Conservation (phyloP, 352 stramenopile species). For the Phytophthora boehmeriae region DNA sequence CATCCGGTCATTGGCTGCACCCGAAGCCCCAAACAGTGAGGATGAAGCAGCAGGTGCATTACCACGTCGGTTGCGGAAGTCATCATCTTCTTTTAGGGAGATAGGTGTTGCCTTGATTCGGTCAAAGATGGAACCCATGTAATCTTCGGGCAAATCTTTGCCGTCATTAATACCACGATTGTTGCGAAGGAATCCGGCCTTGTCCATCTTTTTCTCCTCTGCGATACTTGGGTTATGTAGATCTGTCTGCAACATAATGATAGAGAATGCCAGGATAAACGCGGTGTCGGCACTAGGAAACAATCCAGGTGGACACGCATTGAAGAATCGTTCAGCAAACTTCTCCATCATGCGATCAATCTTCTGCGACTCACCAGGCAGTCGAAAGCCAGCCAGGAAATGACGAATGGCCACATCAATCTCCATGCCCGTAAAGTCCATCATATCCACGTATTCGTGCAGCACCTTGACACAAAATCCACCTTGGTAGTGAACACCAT, state of each 20-base stretch:
- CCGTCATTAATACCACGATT: slow-evolving; percentile 98
- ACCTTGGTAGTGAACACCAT: slow-evolving; percentile 95
- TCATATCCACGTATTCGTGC: slow-evolving; percentile 96
- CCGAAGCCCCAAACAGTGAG: slow-evolving; percentile 70
- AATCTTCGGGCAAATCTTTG: slow-evolving; percentile 94
- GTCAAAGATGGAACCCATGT: slow-evolving; percentile 95
- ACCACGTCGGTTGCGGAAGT: slow-evolving; percentile 50
- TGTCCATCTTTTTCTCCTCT: slow-evolving; percentile 97
- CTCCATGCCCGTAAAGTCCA: slow-evolving; percentile 94
- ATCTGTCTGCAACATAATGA: slow-evolving; percentile 93
- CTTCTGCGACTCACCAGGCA: slow-evolving; percentile 99
- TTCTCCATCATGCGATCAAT: slow-evolving; percentile 99
- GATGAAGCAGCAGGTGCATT: slow-evolving; percentile 34
- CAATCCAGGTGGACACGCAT: slow-evolving; percentile 74
- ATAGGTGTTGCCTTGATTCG: slow-evolving; percentile 96
- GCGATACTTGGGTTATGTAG: slow-evolving; percentile 99
- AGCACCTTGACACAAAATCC: slow-evolving; percentile 94
- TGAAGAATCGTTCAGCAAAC: slow-evolving; percentile 95
- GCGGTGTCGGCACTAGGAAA: slow-evolving; percentile 97
- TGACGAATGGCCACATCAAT: slow-evolving; percentile 98
- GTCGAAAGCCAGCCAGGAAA: slow-evolving; percentile 97
- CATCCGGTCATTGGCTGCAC: slow-evolving; percentile 62
- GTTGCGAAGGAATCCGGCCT: slow-evolving; percentile 96
- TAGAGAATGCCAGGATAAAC: slow-evolving; percentile 98
- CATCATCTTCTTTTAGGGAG: slow-evolving; percentile 97